Evolutionary conservation across 306 rosid species (phyloP).

Genomic region (Acacia acuminata): DNA sequence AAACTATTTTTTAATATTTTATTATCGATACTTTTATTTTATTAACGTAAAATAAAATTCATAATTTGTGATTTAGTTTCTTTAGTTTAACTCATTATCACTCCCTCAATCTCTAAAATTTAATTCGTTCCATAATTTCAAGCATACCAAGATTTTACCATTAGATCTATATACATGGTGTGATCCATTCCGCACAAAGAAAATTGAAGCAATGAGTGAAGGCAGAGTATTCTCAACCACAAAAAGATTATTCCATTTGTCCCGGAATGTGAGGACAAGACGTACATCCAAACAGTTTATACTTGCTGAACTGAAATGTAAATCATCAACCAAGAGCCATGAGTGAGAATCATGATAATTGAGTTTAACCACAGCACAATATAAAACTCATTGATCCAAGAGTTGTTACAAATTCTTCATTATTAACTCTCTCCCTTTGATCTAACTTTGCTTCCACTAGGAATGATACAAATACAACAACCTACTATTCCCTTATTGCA

Average conservation of each 20-base stretch:
- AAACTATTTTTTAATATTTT: too few species aligned
- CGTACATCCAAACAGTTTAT: background rate
- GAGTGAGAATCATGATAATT: slow-evolving; percentile 33
- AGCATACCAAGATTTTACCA: background rate
- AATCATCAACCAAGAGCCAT: background rate
- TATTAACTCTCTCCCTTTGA: slow-evolving; percentile 46
- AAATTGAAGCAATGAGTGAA: background rate
- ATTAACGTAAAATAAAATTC: too few species aligned
- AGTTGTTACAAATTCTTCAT: slow-evolving; percentile 56
- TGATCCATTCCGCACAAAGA: too few species aligned
- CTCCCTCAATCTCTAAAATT: too few species aligned
- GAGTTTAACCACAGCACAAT: slow-evolving; percentile 47
- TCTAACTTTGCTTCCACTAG: slow-evolving; percentile 44
- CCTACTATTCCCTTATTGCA: slow-evolving; percentile 44
- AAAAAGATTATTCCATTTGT: background rate
- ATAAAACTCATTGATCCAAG: slow-evolving; percentile 60
- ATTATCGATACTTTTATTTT: too few species aligned
- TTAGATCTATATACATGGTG: too few species aligned
- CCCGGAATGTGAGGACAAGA: background rate
- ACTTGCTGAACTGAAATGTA: background rate
- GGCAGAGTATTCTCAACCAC: background rate
- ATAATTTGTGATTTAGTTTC: too few species aligned
- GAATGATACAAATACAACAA: slow-evolving; percentile 40
- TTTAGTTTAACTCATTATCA: too few species aligned
- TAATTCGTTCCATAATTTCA: too few species aligned